Evolutionary conservation across 768 basidiomycete species (phyloP).

Genomic region (Podaxis mareebaensis): DNA sequence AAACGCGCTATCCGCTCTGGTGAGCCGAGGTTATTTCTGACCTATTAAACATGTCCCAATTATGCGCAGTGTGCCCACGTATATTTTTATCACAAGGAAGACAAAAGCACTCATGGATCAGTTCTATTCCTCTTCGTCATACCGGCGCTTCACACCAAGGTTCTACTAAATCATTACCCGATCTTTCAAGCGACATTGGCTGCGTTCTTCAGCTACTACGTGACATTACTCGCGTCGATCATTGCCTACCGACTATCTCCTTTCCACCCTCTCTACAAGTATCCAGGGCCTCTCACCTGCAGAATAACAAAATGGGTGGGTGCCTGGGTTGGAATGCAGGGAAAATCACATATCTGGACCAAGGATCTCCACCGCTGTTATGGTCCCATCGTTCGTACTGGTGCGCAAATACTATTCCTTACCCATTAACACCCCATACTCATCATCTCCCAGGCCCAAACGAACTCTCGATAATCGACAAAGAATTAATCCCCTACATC

Average conservation of each 20-base stretch:
- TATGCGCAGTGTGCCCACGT: neutral
- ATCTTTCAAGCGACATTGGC: neutral
- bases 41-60: neutral
- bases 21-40: no score
- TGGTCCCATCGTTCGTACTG: conserved; percentile 39
- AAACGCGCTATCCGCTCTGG: no score
- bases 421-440: conserved; percentile 16
- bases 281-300: conserved; percentile 35
- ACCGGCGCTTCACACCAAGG: neutral
- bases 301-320: conserved; percentile 29
- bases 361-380: conserved; percentile 32
- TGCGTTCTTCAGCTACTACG: conserved; percentile 14
- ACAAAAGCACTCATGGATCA: neutral
- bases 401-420: conserved; percentile 23
- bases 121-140: neutral
- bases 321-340: conserved; percentile 24
- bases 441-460: conserved; percentile 42
- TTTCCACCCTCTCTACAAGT: conserved; percentile 37
- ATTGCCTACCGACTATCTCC: conserved; percentile 38
- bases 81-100: neutral
- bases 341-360: conserved; percentile 29
- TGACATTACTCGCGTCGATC: conserved; percentile 17
- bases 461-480: conserved; percentile 49
- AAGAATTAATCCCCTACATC: conserved; percentile 36
- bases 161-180: neutral